Base-by-base conservation (phyloP, 2,329 filamentous ascomycete genomes). In the Capronia coronata region DNA sequence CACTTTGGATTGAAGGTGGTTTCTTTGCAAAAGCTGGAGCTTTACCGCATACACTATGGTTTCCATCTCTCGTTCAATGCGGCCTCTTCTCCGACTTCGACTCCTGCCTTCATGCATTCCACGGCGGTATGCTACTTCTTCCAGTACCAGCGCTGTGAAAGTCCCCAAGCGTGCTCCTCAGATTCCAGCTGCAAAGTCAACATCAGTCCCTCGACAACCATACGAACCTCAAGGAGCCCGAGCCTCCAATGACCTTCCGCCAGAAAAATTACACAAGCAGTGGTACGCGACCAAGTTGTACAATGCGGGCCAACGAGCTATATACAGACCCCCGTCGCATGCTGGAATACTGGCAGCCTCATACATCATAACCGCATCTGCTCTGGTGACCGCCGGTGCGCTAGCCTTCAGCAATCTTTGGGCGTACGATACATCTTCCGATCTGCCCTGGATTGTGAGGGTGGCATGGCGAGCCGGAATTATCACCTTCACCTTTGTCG, bases 311-410 rank as follows among this genome's bases (percentile, higher is more conserved):
- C 44, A 49, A 29, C 43, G 34, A 41, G 38, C 27, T 6, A 53
- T 56, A 40, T 54, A 54, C 42, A 49, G 48, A 27, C 43, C 54
- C 5, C 51, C 48, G 2, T 56, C 54, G 10, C 54, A 56, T 41
- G 40, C 44, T 23, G 54, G 51, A 14, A 47, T 56, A 29, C 43
- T 51, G 13, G 42, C 29, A 1, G 54, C 54, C 3, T 54, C 54
- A 22, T 56, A 48, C 39, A 16, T 48, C 34, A 48, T 56, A 23
- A 48, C 43, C 14, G 51, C 43, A 11, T 49, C 47, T 18, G 43
- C 48, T 30, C 18, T 56, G 10, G n/a, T 42, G 1, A 48, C 43
- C 6, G 47, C 49, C 19, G 38, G 49, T 34, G 35, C 39, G 18
- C 41, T 56, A 14, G 54, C 54, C 5, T 56, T 54, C 35, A 23